Percentiles rank a stretch among this genome's conserved stretches.
Evolutionary conservation across 345 rosid species (phyloP).

Genomic region (Eucalyptus camaldulensis): DNA sequence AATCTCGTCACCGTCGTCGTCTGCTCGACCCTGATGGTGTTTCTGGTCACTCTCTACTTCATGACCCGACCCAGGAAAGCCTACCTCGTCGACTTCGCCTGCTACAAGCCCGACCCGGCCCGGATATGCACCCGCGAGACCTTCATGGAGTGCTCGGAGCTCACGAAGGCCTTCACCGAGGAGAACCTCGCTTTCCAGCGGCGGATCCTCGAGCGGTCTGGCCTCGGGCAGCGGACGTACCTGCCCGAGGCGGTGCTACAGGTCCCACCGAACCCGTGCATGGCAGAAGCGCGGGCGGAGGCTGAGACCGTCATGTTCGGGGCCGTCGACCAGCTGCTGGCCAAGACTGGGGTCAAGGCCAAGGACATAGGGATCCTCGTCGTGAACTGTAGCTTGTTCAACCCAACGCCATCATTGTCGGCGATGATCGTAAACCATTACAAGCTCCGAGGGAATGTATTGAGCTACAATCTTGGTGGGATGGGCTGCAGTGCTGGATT

Average conservation of each 20-base stretch:
- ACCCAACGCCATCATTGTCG: conserved; percentile 22
- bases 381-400: conserved; percentile 22
- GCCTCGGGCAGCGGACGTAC: conserved; percentile 12
- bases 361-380: conserved; percentile 30
- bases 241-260: conserved; percentile 6
- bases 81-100: conserved; percentile 16
- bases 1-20: neutral
- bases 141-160: neutral
- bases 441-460: conserved; percentile 18
- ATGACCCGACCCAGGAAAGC: conserved; percentile 7
- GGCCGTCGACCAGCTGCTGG: conserved; percentile 14
- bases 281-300: conserved; percentile 21
- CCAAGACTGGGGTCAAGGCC: conserved; percentile 13
- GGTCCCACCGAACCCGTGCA: neutral
- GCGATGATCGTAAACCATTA: conserved; percentile 24
- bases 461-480: conserved; percentile 23
- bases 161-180: neutral
- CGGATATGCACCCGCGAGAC: conserved; percentile 3
- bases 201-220: conserved; percentile 20
- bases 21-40: neutral
- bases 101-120: conserved; percentile 17
- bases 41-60: neutral
- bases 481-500: conserved; percentile 36
- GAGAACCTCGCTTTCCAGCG: conserved; percentile 12
- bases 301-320: conserved; percentile 18